Evolutionary conservation across 1,139 yeast genomes (phyloP), one percentile per base, ranked within the genome.

Genomic region (Casaregolazyma suthepensis): DNA sequence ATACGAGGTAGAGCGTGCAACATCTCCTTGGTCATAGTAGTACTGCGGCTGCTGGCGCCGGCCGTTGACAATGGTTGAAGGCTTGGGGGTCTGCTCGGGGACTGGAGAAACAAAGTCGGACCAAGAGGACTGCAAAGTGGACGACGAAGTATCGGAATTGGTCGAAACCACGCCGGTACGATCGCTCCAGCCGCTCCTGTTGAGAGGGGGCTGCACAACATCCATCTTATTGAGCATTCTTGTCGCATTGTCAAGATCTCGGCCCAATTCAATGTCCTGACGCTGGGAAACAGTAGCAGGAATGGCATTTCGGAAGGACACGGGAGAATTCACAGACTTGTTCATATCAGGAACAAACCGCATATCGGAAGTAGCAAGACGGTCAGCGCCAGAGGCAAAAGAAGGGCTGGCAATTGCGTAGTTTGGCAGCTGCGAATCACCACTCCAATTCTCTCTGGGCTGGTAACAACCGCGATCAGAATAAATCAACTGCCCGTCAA

Each of bases 201-300:
- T n/a, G 13, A 12, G 42, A 10, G 26, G 10, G 3, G 22, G 20
- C 23, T 45, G 48, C 12, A 22, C 9, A 17, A 22, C n/a, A 45
- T 22, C 18, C 13, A 42, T 15, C 20, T 44, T 48, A 26, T 48
- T 46, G 29, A 57, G 46, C 31, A 49, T 56, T 38, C 43, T 45
- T 23, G 43, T 52, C 6, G 58, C 58, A 9, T 44, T 43, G 23
- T 56, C 59, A 13, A 57, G 31, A 42, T 57, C 56, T 19, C 48
- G 29, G 23, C 44, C 46, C 12, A 56, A 31, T 23, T 52, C 55
- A 46, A 52, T 46, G 37, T 57, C 59, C 13, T 37, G 12, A 10
- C 9, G n/a, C 19, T 20, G 12, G 10, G 22, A 31, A 17, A n/a
- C 15, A 20, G 17, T 17, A n/a, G 29, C 22, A 18, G 38, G 7